Conservation (phyloP, 371 early-diverging fungal species). For the Mortierella sp. region DNA sequence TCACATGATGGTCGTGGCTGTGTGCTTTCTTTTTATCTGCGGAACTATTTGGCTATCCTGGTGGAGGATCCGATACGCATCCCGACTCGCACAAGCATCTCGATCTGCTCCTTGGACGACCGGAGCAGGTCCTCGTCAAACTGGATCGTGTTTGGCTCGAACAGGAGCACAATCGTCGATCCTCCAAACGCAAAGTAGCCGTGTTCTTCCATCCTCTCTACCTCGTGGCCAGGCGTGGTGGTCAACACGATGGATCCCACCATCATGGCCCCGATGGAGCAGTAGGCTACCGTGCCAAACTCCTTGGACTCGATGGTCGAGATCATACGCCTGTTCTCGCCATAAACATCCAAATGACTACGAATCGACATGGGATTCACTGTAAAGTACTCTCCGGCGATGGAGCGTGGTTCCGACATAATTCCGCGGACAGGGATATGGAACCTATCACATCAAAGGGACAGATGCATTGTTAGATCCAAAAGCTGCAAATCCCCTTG, state of each 20-base stretch:
- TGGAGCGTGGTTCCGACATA: conserved; percentile 63
- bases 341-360: conserved; percentile 81
- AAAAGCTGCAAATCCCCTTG: too few species aligned
- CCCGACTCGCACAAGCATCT: conserved; percentile 64
- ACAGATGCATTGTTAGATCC: too few species aligned
- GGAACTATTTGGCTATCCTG: neutral
- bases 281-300: conserved; percentile 81
- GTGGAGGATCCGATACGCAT: conserved; percentile 54
- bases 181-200: conserved; percentile 89
- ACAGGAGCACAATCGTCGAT: conserved; percentile 79
- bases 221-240: conserved; percentile 59
- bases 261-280: conserved; percentile 90
- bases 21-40: too few species aligned
- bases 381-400: conserved; percentile 83
- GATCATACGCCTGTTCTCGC: conserved; percentile 84
- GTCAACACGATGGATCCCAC: conserved; percentile 85
- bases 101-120: conserved; percentile 60
- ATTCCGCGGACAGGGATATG: conserved; percentile 85
- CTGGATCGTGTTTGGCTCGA: conserved; percentile 67
- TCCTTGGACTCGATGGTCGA: conserved; percentile 72
- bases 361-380: conserved; percentile 92
- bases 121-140: conserved; percentile 76
- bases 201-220: conserved; percentile 80
- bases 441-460: conserved; percentile 56
- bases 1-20: too few species aligned